Percentiles rank a stretch among this genome's conserved stretches.
These are phyloP conservation scores for Phaeophleospora eucalypticola DNA, from an alignment of 2,329 filamentous ascomycete genomes.

Conservation along the genomic window DNA sequence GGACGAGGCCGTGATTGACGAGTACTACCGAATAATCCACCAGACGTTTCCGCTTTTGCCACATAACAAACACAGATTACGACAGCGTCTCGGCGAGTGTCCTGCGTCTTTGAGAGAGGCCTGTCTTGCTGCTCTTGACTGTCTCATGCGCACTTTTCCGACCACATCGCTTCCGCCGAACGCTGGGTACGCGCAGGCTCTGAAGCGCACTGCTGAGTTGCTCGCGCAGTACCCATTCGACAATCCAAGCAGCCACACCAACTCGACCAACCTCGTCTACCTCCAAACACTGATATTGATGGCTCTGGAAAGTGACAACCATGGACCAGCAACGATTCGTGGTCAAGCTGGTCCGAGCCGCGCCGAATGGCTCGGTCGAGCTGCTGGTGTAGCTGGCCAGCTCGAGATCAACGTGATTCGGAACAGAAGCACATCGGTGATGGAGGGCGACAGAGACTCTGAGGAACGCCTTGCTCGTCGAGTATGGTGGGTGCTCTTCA, in stretches of 20 bases:
- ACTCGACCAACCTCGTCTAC: conserved; percentile 50
- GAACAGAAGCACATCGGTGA: conserved; percentile 38
- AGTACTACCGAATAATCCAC: conserved; percentile 62
- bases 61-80: conserved; percentile 52
- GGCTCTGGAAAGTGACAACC: conserved; percentile 61
- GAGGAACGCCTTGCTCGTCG: conserved; percentile 60
- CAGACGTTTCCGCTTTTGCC: conserved; percentile 64
- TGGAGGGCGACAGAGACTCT: conserved; percentile 53
- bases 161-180: conserved; percentile 36
- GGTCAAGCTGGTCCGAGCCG: conserved; percentile 48
- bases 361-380: conserved; percentile 58
- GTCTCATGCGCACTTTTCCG: conserved; percentile 54
- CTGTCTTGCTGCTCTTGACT: conserved; percentile 60
- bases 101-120: conserved; percentile 57
- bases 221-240: conserved; percentile 45
- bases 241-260: conserved; percentile 37
- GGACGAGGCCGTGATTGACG: conserved; percentile 44
- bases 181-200: conserved; percentile 33
- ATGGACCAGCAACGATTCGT: conserved; percentile 44
- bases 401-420: conserved; percentile 56
- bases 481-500: conserved; percentile 68
- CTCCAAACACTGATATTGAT: conserved; percentile 65
- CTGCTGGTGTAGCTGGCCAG: conserved; percentile 61
- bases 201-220: conserved; percentile 42
- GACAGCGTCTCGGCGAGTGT: conserved; percentile 54